Conservation (phyloP, 2,329 filamentous ascomycete species). For the Talaromyces sp. region DNA sequence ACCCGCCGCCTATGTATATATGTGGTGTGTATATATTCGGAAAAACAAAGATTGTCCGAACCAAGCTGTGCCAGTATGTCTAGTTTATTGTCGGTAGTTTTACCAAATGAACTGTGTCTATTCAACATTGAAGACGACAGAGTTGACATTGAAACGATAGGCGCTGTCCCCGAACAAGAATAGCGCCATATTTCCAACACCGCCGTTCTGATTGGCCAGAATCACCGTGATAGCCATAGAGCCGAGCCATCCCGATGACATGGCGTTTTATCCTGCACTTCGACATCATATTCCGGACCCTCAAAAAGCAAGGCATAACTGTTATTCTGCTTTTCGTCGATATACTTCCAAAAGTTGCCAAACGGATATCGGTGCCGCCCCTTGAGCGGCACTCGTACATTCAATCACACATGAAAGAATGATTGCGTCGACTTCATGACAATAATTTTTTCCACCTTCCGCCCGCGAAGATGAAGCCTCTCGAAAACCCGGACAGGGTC, state of each 20-base stretch:
- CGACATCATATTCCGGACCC: not conserved
- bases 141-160: not conserved
- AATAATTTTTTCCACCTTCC: conserved; percentile 11
- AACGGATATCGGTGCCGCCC: not conserved
- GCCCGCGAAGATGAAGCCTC: conserved; percentile 54
- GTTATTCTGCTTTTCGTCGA: not conserved
- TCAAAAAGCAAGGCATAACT: not conserved
- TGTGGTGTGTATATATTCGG: not conserved
- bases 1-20: not conserved
- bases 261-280: conserved; percentile 1
- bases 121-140: not conserved
- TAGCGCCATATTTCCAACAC: conserved; percentile 1
- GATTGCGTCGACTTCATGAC: conserved; percentile 15
- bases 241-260: conserved; percentile 8
- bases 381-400: not conserved
- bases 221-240: not conserved
- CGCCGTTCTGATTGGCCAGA: conserved; percentile 6
- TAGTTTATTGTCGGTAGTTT: not conserved
- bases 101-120: not conserved
- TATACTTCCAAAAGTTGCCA: not conserved
- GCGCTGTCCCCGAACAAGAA: conserved; percentile 1
- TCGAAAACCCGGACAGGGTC: conserved; percentile 74
- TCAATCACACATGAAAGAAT: conserved; percentile 10
- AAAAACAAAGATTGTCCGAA: not conserved
- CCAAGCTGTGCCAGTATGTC: not conserved